Conservation (phyloP, 2,329 filamentous ascomycete genomes). For the Epicoccum nigrum region DNA sequence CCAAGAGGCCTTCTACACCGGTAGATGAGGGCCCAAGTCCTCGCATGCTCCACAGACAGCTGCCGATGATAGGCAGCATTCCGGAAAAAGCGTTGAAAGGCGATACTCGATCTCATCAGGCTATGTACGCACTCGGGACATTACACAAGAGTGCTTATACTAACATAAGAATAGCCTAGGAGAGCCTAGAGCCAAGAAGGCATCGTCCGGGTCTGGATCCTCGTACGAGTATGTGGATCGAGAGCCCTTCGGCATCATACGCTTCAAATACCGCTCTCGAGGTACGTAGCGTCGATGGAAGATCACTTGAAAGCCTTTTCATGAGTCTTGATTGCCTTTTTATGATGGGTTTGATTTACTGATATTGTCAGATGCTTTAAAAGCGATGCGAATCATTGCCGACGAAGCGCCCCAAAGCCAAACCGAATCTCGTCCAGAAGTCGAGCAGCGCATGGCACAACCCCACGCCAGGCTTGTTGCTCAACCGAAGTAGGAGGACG, state of each 20-base stretch:
- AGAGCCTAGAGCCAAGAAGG: not conserved
- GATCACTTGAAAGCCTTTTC: no score
- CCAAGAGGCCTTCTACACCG: not conserved
- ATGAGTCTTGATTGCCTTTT: no score
- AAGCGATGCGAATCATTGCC: constrained; percentile 28
- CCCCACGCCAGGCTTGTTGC: no score
- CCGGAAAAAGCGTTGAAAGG: constrained; percentile 32
- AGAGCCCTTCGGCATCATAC: constrained; percentile 21
- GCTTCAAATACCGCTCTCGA: constrained; percentile 27
- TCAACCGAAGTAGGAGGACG: not conserved
- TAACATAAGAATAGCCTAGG: not conserved
- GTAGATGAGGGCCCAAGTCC: not conserved
- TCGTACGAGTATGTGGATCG: constrained; percentile 1
- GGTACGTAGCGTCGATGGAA: constrained; percentile 2
- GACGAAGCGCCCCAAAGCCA: not conserved
- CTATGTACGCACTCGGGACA: constrained; percentile 7
- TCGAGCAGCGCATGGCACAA: not conserved
- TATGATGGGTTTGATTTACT: not conserved
- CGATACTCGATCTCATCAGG: constrained; percentile 18
- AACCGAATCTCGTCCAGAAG: constrained; percentile 1
- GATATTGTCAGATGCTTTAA: constrained; percentile 24
- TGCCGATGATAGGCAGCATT: not conserved
- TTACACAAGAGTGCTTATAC: no score
- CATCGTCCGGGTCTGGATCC: not conserved
- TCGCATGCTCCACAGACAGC: not conserved